phyloP scores from a whole-genome alignment of 202 grass and related monocot genomes.

The Schoenoplectus tabernaemontani region DNA sequence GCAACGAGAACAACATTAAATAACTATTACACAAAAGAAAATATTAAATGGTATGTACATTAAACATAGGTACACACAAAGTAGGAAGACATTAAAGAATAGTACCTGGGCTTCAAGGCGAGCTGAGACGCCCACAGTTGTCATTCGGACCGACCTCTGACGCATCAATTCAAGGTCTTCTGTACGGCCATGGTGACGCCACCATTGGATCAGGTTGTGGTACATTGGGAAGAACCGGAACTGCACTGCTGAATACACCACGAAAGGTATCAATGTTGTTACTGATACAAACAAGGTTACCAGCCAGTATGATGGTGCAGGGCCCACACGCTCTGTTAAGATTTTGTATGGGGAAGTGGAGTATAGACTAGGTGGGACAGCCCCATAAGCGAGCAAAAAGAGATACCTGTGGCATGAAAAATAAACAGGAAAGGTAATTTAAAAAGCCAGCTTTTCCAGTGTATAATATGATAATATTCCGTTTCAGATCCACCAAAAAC shows the following conservation, averaged over 20 bases:
- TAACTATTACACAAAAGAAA: not conserved
- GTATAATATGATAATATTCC: not conserved
- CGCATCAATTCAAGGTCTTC: slow-evolving; percentile 86
- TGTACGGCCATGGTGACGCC: slow-evolving; percentile 51
- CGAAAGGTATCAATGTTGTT: slow-evolving; percentile 63
- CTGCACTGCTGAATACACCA: slow-evolving; percentile 53
- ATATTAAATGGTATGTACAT: not conserved
- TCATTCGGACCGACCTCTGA: slow-evolving; percentile 52
- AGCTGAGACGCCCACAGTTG: slow-evolving; percentile 70
- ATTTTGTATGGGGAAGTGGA: slow-evolving; percentile 66
- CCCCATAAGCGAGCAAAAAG: slow-evolving; percentile 71
- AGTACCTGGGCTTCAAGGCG: slow-evolving; percentile 55
- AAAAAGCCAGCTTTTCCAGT: not conserved
- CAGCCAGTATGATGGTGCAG: slow-evolving; percentile 68
- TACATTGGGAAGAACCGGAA: slow-evolving; percentile 95
- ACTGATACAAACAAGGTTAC: slow-evolving; percentile 58
- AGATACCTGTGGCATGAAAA: slow-evolving; percentile 20
- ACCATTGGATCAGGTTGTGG: slow-evolving; percentile 97
- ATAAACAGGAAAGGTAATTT: not conserved
- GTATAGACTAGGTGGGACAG: slow-evolving; percentile 28
- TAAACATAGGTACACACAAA: too few relatives aligned
- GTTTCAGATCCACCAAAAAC: not conserved
- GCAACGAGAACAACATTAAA: not conserved
- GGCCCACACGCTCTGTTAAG: slow-evolving; percentile 65
- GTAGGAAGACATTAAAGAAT: not conserved